phyloP scores from a whole-genome alignment of 108 stramenopile genomes.

The Phaeodactylum tricornutum region DNA sequence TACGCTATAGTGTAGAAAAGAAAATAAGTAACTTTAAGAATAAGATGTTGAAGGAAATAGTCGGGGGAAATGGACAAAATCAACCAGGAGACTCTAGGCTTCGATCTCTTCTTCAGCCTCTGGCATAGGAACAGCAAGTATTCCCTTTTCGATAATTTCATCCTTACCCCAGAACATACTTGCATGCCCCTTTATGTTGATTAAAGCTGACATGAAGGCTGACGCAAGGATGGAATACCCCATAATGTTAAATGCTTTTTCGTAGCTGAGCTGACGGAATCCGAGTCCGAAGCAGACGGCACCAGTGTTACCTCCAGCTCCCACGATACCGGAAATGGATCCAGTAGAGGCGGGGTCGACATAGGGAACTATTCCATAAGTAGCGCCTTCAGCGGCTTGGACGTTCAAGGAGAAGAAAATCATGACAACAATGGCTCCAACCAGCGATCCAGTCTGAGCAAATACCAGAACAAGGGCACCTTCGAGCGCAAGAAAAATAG shows the following conservation, averaged over 20 bases:
- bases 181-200: constrained; percentile 40
- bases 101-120: no score
- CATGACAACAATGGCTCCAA: constrained; percentile 45
- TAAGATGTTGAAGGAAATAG: no score
- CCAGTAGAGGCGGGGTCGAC: constrained; percentile 54
- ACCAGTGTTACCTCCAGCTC: constrained; percentile 71
- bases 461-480: constrained; percentile 61
- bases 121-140: no score
- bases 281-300: constrained; percentile 51
- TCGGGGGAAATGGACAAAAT: no score
- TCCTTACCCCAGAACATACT: no score
- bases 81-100: no score
- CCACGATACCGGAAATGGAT: constrained; percentile 66
- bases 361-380: constrained; percentile 76
- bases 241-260: constrained; percentile 41
- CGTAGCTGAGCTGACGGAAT: constrained; percentile 33
- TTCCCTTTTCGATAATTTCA: no score
- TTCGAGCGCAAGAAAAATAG: constrained; percentile 45
- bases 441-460: constrained; percentile 28
- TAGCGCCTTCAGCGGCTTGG: constrained; percentile 74
- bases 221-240: constrained; percentile 22
- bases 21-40: no score
- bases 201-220: constrained; percentile 22
- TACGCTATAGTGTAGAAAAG: no score
- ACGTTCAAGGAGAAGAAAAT: constrained; percentile 69